phyloP scores from a whole-genome alignment of 768 basidiomycete species.

The Russula brevipes region DNA sequence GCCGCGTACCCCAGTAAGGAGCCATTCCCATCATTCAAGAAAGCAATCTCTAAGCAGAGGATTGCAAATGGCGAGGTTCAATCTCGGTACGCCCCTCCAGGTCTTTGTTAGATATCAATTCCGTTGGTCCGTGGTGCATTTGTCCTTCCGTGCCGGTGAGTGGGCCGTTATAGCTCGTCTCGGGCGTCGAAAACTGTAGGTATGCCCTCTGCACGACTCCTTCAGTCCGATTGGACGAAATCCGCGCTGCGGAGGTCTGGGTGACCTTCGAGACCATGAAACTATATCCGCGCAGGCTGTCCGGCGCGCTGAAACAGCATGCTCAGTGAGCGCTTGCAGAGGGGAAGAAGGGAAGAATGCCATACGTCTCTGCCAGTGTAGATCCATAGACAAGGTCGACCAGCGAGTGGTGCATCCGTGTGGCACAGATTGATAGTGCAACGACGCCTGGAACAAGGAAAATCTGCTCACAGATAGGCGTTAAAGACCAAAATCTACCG shows the following conservation, averaged over 20 bases:
- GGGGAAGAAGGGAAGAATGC: too few species aligned
- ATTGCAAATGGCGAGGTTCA: too few species aligned
- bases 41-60: too few species aligned
- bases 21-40: too few species aligned
- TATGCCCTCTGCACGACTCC: neutral
- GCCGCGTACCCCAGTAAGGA: too few species aligned
- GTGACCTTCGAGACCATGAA: too few species aligned
- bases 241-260: neutral
- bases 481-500: neutral
- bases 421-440: neutral
- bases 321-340: neutral
- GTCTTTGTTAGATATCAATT: too few species aligned
- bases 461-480: neutral
- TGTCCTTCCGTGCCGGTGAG: neutral
- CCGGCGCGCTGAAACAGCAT: neutral
- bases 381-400: neutral
- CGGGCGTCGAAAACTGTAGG: neutral
- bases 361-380: neutral
- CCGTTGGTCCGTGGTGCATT: too few species aligned
- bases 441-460: neutral
- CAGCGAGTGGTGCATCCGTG: constrained; percentile 2
- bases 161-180: neutral
- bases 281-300: neutral
- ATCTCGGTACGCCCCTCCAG: too few species aligned
- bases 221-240: neutral